phyloP scores from a whole-genome alignment of 2,329 filamentous ascomycete genomes.

The Periconia digitata region DNA sequence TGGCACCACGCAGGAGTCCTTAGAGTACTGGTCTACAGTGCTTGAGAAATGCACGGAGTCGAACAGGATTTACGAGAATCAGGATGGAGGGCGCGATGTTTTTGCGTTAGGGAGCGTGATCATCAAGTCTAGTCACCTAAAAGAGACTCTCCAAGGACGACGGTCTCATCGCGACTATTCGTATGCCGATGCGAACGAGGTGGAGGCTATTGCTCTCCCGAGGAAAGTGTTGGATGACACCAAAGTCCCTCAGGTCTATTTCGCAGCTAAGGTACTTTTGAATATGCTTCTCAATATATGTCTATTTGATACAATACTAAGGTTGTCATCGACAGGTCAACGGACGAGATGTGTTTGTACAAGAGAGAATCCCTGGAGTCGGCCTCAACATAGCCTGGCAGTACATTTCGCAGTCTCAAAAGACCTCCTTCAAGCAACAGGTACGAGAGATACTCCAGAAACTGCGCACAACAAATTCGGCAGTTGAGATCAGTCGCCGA shows the following conservation, averaged over 20 bases:
- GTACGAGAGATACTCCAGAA: constrained; percentile 36
- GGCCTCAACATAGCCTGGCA: constrained; percentile 5
- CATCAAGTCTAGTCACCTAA: constrained; percentile 14
- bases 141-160: constrained; percentile 2
- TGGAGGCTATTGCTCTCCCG: constrained; percentile 38
- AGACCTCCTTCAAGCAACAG: constrained; percentile 39
- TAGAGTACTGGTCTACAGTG: constrained; percentile 12
- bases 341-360: constrained; percentile 2
- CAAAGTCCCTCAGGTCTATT: constrained; percentile 43
- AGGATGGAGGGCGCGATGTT: constrained; percentile 9
- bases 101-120: constrained; percentile 14
- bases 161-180: constrained; percentile 35
- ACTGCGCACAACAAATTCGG: constrained; percentile 20
- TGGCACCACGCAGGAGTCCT: constrained; percentile 4
- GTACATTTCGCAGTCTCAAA: constrained; percentile 21
- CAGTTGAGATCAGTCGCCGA: constrained; percentile 3
- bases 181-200: constrained; percentile 47
- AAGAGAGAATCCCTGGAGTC: constrained; percentile 4
- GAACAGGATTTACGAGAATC: constrained; percentile 6
- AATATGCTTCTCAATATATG: background rate
- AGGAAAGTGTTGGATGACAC: constrained; percentile 21
- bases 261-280: constrained; percentile 40
- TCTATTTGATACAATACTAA: constrained; percentile 1
- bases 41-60: constrained; percentile 4
- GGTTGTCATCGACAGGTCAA: background rate